phyloP scores from a whole-genome alignment of 345 rosid species.

The Excoecaria agallocha region DNA sequence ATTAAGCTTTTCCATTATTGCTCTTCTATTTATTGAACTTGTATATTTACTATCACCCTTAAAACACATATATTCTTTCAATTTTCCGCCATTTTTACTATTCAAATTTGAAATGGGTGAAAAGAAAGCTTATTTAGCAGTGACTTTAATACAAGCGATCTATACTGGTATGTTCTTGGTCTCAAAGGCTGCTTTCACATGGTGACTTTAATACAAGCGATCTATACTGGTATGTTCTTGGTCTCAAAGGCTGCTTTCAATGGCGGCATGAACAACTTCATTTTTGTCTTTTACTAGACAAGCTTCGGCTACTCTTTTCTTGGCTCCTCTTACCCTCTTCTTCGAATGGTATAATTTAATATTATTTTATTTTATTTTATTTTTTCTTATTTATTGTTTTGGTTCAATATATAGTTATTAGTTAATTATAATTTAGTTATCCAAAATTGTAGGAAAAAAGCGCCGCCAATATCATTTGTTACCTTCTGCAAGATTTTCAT shows the following conservation, averaged over 20 bases:
- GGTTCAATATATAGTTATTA: background rate
- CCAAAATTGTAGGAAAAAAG: conserved; percentile 49
- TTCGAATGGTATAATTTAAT: conserved; percentile 57
- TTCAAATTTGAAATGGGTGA: conserved; percentile 26
- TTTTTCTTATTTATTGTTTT: background rate
- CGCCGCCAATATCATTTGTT: conserved; percentile 58
- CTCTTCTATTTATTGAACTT: too few relatives aligned
- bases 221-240: conserved; percentile 85
- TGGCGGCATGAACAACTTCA: conserved; percentile 80
- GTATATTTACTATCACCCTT: too few relatives aligned
- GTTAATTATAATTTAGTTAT: background rate
- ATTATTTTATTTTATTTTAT: background rate
- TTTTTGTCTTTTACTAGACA: conserved; percentile 85
- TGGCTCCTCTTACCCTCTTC: conserved; percentile 64
- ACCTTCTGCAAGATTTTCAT: conserved; percentile 75
- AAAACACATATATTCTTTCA: too few relatives aligned
- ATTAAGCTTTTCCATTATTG: too few relatives aligned
- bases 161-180: conserved; percentile 86
- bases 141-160: conserved; percentile 57
- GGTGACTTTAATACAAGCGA: too few relatives aligned
- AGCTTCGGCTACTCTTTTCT: conserved; percentile 68
- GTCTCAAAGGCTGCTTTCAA: conserved; percentile 85
- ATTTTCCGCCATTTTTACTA: too few relatives aligned
- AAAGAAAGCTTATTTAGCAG: conserved; percentile 60
- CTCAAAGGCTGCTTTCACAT: conserved; percentile 91